These are phyloP conservation scores for Leccinum rimulosum DNA, from an alignment of 768 basidiomycete species.

Conservation along the genomic window DNA sequence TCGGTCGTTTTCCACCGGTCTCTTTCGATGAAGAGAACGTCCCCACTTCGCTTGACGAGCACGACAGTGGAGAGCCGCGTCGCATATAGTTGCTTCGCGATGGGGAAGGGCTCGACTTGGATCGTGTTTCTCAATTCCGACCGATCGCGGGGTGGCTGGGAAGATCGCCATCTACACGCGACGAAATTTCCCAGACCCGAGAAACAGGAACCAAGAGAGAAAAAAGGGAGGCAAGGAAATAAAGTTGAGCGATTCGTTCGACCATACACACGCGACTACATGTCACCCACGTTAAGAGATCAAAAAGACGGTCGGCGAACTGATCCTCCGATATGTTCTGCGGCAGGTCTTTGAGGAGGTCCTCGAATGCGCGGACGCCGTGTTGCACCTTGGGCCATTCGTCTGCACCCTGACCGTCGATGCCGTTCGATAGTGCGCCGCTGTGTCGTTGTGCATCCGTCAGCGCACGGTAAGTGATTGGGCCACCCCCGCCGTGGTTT, in stretches of 20 bases:
- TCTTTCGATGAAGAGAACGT: constrained; percentile 66
- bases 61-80: constrained; percentile 75
- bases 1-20: constrained; percentile 56
- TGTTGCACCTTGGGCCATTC: constrained; percentile 75
- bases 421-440: constrained; percentile 73
- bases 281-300: constrained; percentile 63
- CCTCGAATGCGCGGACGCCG: constrained; percentile 48
- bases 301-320: constrained; percentile 59
- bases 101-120: constrained; percentile 51
- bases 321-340: constrained; percentile 45
- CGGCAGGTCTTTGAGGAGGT: constrained; percentile 38
- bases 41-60: constrained; percentile 57
- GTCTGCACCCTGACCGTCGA: constrained; percentile 58
- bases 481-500: constrained; percentile 69
- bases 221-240: neutral
- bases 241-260: constrained; percentile 7
- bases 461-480: constrained; percentile 53
- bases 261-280: neutral
- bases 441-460: constrained; percentile 44
- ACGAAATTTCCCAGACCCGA: neutral
- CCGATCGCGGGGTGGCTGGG: constrained; percentile 45
- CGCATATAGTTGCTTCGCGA: constrained; percentile 43
- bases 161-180: constrained; percentile 25
- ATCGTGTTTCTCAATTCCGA: constrained; percentile 62
- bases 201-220: neutral